These are phyloP conservation scores for Saccharomyces eubayanus DNA, from an alignment of 805 yeast species.

Conservation along the genomic window DNA sequence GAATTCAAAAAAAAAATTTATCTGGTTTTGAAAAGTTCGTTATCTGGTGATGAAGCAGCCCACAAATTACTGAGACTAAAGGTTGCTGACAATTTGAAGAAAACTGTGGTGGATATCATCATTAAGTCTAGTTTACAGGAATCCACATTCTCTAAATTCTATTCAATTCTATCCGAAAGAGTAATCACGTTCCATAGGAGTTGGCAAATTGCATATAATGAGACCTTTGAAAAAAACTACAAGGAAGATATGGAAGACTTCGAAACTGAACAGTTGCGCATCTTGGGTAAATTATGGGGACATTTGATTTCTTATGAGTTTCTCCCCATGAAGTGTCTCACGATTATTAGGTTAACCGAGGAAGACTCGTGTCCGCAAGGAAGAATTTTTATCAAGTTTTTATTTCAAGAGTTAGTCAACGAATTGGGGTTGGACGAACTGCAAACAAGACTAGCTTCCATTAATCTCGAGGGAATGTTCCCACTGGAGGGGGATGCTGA, in stretches of 20 bases:
- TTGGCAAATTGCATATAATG: constrained; percentile 53
- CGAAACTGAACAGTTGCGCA: constrained; percentile 67
- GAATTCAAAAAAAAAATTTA: constrained; percentile 72
- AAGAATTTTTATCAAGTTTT: constrained; percentile 70
- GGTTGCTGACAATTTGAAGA: constrained; percentile 37
- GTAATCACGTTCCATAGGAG: constrained; percentile 41
- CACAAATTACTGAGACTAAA: constrained; percentile 64
- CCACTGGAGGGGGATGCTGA: constrained; percentile 45
- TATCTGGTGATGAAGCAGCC: constrained; percentile 88
- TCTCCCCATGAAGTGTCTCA: constrained; percentile 55
- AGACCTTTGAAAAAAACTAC: constrained; percentile 50
- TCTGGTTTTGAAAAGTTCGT: constrained; percentile 75
- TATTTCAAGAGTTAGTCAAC: constrained; percentile 70
- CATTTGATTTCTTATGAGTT: constrained; percentile 66
- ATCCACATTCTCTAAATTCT: constrained; percentile 75
- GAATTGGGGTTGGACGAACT: constrained; percentile 59
- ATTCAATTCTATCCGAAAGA: constrained; percentile 67
- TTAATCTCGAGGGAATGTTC: constrained; percentile 50
- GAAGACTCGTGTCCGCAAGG: constrained; percentile 67
- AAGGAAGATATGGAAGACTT: constrained; percentile 46
- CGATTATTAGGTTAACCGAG: constrained; percentile 53
- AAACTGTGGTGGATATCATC: constrained; percentile 59
- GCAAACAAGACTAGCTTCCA: constrained; percentile 43
- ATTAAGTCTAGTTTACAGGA: constrained; percentile 80
- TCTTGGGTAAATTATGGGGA: constrained; percentile 80